Evolutionary conservation across 2,329 filamentous ascomycete genomes (phyloP).

Genomic region (Dothideomycetes sp.): DNA sequence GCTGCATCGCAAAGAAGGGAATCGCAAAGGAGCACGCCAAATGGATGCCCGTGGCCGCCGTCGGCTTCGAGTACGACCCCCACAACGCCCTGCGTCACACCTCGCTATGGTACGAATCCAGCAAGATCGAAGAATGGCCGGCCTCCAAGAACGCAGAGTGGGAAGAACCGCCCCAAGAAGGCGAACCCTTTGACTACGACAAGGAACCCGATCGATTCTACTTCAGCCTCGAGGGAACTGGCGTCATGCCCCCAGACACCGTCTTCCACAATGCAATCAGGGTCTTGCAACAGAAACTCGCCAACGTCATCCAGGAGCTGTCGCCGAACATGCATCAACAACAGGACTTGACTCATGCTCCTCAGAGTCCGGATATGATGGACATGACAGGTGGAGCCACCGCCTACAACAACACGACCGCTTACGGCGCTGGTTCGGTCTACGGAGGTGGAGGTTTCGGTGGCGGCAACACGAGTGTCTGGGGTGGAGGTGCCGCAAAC

Average conservation of each 20-base stretch:
- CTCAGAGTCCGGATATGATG: conserved; percentile 39
- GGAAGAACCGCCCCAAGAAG: conserved; percentile 71
- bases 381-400: conserved; percentile 51
- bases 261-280: conserved; percentile 85
- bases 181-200: conserved; percentile 84
- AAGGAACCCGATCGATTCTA: conserved; percentile 73
- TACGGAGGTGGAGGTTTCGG: conserved; percentile 59
- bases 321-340: conserved; percentile 42
- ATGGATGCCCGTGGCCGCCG: conserved; percentile 85
- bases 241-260: conserved; percentile 77
- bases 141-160: conserved; percentile 57
- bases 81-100: conserved; percentile 91
- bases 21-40: conserved; percentile 99
- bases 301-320: conserved; percentile 61
- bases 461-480: conserved; percentile 58
- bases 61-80: conserved; percentile 97
- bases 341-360: conserved; percentile 44
- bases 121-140: conserved; percentile 76
- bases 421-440: conserved; percentile 58
- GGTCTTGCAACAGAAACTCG: conserved; percentile 83
- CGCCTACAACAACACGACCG: conserved; percentile 55
- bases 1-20: conserved; percentile 92
- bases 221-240: conserved; percentile 83
- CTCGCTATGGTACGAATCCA: conserved; percentile 90
- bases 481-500: conserved; percentile 32